phyloP scores from a whole-genome alignment of 805 yeast species.

The Starmerella apis region DNA sequence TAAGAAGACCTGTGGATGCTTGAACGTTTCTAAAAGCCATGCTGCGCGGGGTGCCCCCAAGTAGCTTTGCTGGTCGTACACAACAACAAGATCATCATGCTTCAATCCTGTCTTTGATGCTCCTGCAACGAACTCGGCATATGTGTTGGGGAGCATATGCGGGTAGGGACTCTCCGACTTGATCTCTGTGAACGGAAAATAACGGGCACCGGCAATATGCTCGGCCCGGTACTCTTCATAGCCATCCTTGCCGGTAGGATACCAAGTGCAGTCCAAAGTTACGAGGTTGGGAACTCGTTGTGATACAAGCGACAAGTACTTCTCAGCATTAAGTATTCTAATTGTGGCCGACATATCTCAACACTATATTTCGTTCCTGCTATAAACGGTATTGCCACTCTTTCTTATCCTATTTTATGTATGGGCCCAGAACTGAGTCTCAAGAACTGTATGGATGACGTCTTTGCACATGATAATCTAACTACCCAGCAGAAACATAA shows the following conservation, averaged over 20 bases:
- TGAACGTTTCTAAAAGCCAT: constrained; percentile 77
- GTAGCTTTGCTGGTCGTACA: constrained; percentile 77
- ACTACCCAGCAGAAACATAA: neutral
- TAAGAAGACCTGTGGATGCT: constrained; percentile 58
- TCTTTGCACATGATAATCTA: neutral
- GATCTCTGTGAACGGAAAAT: constrained; percentile 66
- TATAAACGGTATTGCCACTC: too few species aligned
- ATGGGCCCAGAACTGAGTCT: too few species aligned
- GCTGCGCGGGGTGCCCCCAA: constrained; percentile 86
- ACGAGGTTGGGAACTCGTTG: constrained; percentile 32
- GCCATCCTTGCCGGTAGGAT: constrained; percentile 58
- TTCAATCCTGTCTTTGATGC: constrained; percentile 29
- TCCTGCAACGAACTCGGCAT: constrained; percentile 43
- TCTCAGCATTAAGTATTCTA: constrained; percentile 18
- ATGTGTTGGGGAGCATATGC: constrained; percentile 70
- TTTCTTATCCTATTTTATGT: too few species aligned
- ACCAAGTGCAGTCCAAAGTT: constrained; percentile 85
- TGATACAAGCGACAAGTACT: constrained; percentile 13
- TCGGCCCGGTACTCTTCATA: constrained; percentile 42
- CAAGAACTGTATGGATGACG: too few species aligned
- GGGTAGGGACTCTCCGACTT: constrained; percentile 63
- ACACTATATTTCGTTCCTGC: too few species aligned
- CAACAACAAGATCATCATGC: constrained; percentile 49
- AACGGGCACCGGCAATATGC: constrained; percentile 57
- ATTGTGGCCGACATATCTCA: constrained; percentile 20